phyloP scores from a whole-genome alignment of 2,329 filamentous ascomycete species.

The Huntiella omanensis region DNA sequence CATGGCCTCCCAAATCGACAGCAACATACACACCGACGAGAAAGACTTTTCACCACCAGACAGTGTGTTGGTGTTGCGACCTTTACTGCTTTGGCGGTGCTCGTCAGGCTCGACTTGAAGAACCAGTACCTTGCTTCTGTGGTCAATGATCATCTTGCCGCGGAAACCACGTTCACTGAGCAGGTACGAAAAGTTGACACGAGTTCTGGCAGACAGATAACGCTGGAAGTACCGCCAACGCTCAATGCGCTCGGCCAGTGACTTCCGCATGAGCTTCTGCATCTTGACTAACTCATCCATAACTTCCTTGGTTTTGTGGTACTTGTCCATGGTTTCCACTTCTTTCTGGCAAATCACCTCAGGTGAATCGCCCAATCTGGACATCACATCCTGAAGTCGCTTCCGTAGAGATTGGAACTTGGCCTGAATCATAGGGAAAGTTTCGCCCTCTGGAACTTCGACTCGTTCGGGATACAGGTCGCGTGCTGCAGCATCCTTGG shows the following conservation, averaged over 20 bases:
- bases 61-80: constrained; percentile 74
- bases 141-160: constrained; percentile 62
- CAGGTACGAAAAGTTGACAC: constrained; percentile 72
- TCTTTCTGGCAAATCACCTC: constrained; percentile 40
- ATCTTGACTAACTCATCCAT: constrained; percentile 25
- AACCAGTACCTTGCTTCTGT: constrained; percentile 53
- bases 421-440: constrained; percentile 32
- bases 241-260: constrained; percentile 48
- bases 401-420: constrained; percentile 35
- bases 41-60: constrained; percentile 97
- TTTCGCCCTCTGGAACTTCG: constrained; percentile 33
- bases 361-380: constrained; percentile 42
- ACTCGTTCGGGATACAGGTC: constrained; percentile 21
- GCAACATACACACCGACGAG: constrained; percentile 80
- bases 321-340: constrained; percentile 22
- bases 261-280: constrained; percentile 29
- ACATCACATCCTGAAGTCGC: constrained; percentile 39
- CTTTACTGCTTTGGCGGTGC: constrained; percentile 48
- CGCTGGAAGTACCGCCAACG: constrained; percentile 71
- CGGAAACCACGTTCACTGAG: constrained; percentile 79
- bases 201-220: constrained; percentile 68
- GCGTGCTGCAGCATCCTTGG: constrained; percentile 13
- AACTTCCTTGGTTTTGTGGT: constrained; percentile 20
- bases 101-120: constrained; percentile 56
- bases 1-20: constrained; percentile 96